phyloP scores from a whole-genome alignment of 345 rosid species.

The Chamaenerion angustifolium region DNA sequence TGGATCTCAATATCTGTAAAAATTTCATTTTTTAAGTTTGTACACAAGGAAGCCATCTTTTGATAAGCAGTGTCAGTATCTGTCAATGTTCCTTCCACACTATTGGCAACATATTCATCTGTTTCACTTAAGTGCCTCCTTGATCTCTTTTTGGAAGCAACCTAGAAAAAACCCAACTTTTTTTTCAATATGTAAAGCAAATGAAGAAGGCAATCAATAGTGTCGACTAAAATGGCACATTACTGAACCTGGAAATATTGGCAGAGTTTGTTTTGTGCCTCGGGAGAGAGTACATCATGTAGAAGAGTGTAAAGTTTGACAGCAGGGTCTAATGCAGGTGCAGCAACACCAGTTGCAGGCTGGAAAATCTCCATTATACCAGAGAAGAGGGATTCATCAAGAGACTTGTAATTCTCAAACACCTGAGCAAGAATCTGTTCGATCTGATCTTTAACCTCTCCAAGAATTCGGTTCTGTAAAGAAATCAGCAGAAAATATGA shows the following conservation, averaged over 20 bases:
- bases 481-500: slow-evolving; percentile 11
- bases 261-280: slow-evolving; percentile 71
- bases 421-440: slow-evolving; percentile 78
- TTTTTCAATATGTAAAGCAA: neutral
- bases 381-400: slow-evolving; percentile 66
- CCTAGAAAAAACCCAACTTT: slow-evolving; percentile 23
- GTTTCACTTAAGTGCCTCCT: slow-evolving; percentile 78
- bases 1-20: slow-evolving; percentile 87
- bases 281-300: slow-evolving; percentile 85
- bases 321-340: slow-evolving; percentile 82
- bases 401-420: slow-evolving; percentile 90
- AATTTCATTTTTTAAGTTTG: slow-evolving; percentile 71
- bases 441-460: slow-evolving; percentile 91
- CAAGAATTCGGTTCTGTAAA: slow-evolving; percentile 75
- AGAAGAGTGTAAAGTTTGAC: slow-evolving; percentile 82
- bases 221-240: slow-evolving; percentile 2
- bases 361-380: slow-evolving; percentile 64
- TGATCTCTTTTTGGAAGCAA: slow-evolving; percentile 82
- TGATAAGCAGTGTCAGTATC: slow-evolving; percentile 76
- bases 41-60: slow-evolving; percentile 71
- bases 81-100: slow-evolving; percentile 38
- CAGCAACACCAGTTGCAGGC: slow-evolving; percentile 72
- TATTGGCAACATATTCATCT: slow-evolving; percentile 68
- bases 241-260: slow-evolving; percentile 77
- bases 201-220: neutral